Base-by-base conservation (phyloP, 257 asterid genomes). In the Solanum dulcamara region DNA sequence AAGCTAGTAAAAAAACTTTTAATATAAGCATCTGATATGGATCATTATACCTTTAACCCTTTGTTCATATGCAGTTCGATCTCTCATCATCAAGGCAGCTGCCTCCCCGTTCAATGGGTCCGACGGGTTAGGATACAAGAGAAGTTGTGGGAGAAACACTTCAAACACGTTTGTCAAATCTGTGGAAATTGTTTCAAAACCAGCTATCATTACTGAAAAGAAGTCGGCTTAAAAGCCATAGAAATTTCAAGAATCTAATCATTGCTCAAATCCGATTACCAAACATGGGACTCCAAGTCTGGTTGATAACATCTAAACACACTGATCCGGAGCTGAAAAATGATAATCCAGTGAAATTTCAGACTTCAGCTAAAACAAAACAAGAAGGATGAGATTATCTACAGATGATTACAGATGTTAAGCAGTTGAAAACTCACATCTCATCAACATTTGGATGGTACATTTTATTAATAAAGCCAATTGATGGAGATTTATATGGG, bases 231-330 rank as follows among this genome's bases (percentile, higher is more conserved):
- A 28, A 75, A 44, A 75, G 38, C 38, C 37, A 26, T 12, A 55
- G 60, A 33, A 72, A 66, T 40, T 51, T 72, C 83, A 75, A 75
- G 38, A 44, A 26, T 44, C 24, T 75, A 44, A 44, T 26, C 40
- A 7, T 71, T 75, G 60, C 26, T 14, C 22, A 44, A 44, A 44
- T 42, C 14, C 24, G 7, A 70, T 88, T 95, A 96, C 99, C 99
- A 66, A 95, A 95, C 99, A 95, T 97, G 80, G 98, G 98, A 91
- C 98, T 97, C 99, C 99, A 97, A 0, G 97, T 94, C 93, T 97
- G 98, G 89, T 93, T 95, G 87, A 95, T 97, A 50, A 97, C 98
- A 89, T 97, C 98, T 71, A 95, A 92, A 83, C 99, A 97, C 87
- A 97, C 98, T 8, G 98, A 94, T 37, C 99, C 98, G 0, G 98